Evolutionary conservation across 2,329 filamentous ascomycete species (phyloP).

Genomic region (Penicillium hesseltinei): DNA sequence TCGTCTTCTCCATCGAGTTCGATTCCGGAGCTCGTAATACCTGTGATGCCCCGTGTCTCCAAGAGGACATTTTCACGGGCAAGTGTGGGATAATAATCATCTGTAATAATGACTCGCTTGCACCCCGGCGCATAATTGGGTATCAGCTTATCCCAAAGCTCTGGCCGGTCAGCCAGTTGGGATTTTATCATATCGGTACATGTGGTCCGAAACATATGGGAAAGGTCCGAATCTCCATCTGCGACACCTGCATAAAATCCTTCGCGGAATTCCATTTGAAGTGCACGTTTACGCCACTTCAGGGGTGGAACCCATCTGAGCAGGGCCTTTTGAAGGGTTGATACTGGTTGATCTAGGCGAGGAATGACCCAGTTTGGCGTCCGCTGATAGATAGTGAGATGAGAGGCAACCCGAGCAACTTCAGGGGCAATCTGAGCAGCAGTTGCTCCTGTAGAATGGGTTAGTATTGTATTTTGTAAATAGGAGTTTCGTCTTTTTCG

Average conservation of each 20-base stretch:
- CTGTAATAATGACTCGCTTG: constrained; percentile 19
- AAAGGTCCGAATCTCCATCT: constrained; percentile 38
- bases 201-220: constrained; percentile 41
- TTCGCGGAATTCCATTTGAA: constrained; percentile 58
- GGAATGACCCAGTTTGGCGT: constrained; percentile 61
- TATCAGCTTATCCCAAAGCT: constrained; percentile 54
- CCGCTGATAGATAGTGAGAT: constrained; percentile 56
- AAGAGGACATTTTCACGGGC: constrained; percentile 31
- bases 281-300: constrained; percentile 50
- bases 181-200: constrained; percentile 43
- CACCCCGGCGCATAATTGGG: constrained; percentile 40
- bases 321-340: constrained; percentile 42
- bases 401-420: constrained; percentile 50
- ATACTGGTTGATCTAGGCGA: constrained; percentile 50
- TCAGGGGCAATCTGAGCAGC: constrained; percentile 60
- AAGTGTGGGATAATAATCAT: constrained; percentile 23
- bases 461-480: constrained; percentile 2
- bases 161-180: constrained; percentile 49
- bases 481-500: neutral
- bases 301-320: constrained; percentile 53
- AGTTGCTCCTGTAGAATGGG: constrained; percentile 47
- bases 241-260: constrained; percentile 47
- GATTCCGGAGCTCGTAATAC: constrained; percentile 50
- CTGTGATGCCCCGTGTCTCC: constrained; percentile 51
- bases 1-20: constrained; percentile 43